phyloP scores from a whole-genome alignment of 371 early-diverging fungal species.

The Rhizopus microsporus region DNA sequence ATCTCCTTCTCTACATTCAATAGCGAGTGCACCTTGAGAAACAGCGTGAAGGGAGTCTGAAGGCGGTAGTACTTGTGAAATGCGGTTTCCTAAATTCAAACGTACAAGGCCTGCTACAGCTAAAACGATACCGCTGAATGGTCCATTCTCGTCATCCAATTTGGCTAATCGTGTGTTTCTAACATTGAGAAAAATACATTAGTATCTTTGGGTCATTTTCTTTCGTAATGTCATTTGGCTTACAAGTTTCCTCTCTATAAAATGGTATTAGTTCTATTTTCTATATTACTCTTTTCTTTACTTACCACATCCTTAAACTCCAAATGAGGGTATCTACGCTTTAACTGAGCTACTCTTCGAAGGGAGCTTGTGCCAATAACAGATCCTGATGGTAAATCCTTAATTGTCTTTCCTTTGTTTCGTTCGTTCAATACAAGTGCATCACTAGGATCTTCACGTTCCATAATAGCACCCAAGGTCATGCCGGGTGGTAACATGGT shows the following conservation, averaged over 20 bases:
- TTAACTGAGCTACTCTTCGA: conserved; percentile 88
- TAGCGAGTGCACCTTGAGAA: conserved; percentile 91
- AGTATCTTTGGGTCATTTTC: neutral
- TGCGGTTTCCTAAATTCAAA: conserved; percentile 66
- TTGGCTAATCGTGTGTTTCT: conserved; percentile 87
- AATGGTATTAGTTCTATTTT: neutral
- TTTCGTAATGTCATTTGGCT: conserved; percentile 8
- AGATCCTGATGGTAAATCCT: conserved; percentile 72
- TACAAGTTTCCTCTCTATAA: conserved; percentile 47
- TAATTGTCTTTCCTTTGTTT: conserved; percentile 41
- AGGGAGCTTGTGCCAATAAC: conserved; percentile 92
- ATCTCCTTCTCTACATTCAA: conserved; percentile 85
- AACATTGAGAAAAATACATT: neutral
- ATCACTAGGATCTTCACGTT: conserved; percentile 89
- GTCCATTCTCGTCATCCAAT: conserved; percentile 76
- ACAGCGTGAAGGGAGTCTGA: conserved; percentile 85
- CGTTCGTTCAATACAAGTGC: conserved; percentile 68
- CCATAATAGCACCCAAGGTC: conserved; percentile 79
- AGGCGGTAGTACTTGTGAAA: conserved; percentile 70
- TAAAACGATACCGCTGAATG: conserved; percentile 82
- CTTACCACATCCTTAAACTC: conserved; percentile 80
- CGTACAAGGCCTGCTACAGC: conserved; percentile 90
- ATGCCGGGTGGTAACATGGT: conserved; percentile 88
- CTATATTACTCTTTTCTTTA: neutral
- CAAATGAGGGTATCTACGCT: conserved; percentile 78